phyloP scores from a whole-genome alignment of 306 rosid species.

The Prunus padus region DNA sequence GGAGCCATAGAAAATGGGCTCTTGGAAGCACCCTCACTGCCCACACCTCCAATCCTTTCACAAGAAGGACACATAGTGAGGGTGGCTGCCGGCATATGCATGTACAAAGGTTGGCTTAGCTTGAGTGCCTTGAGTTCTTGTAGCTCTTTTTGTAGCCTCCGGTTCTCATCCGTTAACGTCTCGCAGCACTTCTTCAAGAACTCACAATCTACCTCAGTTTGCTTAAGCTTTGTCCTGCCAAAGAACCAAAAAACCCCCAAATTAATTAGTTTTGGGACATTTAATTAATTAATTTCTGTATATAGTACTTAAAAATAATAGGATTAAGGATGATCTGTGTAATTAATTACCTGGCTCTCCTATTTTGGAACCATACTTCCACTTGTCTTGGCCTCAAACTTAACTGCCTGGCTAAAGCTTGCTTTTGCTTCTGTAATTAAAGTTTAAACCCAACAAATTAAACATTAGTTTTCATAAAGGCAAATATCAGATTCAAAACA shows the following conservation, averaged over 20 bases:
- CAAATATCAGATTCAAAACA: neutral
- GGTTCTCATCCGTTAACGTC: slow-evolving; percentile 82
- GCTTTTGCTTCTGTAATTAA: slow-evolving; percentile 82
- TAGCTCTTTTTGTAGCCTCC: slow-evolving; percentile 73
- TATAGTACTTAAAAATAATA: no score
- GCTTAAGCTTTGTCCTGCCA: slow-evolving; percentile 90
- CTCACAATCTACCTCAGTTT: slow-evolving; percentile 92
- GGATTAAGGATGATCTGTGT: no score
- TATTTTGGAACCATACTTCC: slow-evolving; percentile 98
- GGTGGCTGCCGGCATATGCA: slow-evolving; percentile 92
- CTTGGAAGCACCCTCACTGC: slow-evolving; percentile 41
- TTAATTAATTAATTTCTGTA: neutral
- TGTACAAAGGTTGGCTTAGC: slow-evolving; percentile 59
- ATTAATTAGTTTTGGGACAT: neutral
- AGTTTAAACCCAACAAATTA: neutral
- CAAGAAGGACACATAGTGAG: slow-evolving; percentile 89
- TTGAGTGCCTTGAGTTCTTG: slow-evolving; percentile 83
- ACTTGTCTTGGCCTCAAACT: slow-evolving; percentile 86
- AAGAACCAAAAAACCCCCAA: neutral
- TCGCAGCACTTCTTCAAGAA: slow-evolving; percentile 90
- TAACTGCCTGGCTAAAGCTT: slow-evolving; percentile 79
- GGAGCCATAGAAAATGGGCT: slow-evolving; percentile 62
- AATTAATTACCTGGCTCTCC: slow-evolving; percentile 78
- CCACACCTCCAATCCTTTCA: slow-evolving; percentile 56
- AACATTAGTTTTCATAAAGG: neutral